A percentile compares a stretch with the other conserved stretches of the same genome.
Evolutionary conservation across 345 rosid species (phyloP).

Genomic region (Streptanthus diversifolius): DNA sequence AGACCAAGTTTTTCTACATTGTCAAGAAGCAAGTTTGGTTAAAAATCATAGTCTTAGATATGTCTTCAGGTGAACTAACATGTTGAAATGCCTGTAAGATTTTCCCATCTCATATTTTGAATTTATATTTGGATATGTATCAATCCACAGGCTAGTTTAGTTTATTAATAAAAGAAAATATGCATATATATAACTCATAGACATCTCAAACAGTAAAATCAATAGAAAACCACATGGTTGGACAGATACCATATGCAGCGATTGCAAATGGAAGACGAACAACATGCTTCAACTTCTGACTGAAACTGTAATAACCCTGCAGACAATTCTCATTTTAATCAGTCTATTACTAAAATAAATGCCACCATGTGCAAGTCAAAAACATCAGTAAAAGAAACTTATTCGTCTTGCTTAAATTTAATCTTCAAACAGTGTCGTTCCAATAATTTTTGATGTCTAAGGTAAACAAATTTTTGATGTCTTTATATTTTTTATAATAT

Average conservation of each 20-base stretch:
- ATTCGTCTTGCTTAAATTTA: background rate
- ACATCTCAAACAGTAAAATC: background rate
- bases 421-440: too few species aligned
- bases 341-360: background rate
- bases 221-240: background rate
- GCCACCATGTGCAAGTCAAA: background rate
- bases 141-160: background rate
- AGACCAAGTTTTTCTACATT: background rate
- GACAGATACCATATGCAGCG: slow-evolving; percentile 68
- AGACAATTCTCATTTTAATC: slow-evolving; percentile 12
- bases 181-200: background rate
- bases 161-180: background rate
- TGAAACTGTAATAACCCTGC: slow-evolving; percentile 95
- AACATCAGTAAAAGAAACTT: background rate
- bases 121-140: background rate
- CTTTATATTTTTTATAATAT: too few species aligned
- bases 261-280: slow-evolving; percentile 89
- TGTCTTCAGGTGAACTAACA: background rate
- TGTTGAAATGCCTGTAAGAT: background rate
- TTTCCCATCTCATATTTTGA: background rate
- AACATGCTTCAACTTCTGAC: slow-evolving; percentile 93
- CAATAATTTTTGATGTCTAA: too few species aligned
- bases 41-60: background rate
- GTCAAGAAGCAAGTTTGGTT: background rate
- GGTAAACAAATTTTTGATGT: too few species aligned